Evolutionary conservation across 2,329 filamentous ascomycete species (phyloP), one percentile per base, ranked within the genome.

Genomic region (Ceratocystis colombiana): DNA sequence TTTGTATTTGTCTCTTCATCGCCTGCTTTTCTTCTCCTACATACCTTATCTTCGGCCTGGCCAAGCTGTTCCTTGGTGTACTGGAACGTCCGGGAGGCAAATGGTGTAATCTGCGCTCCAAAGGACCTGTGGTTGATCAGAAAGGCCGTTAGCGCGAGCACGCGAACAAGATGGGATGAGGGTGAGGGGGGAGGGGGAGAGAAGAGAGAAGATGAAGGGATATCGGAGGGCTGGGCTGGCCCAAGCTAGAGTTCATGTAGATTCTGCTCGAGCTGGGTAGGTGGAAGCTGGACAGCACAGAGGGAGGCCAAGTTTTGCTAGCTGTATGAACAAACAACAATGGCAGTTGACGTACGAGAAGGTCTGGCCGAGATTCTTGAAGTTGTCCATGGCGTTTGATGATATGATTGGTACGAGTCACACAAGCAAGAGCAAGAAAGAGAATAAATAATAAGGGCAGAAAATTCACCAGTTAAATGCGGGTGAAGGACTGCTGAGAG

Each of bases 21-120:
- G 37, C 37, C 37, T 15, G 37, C 37, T 15, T 41, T 41, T 41
- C 37, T 15, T 41, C 37, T 41, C 37, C 12, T 69, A 66, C 72
- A 66, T 70, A 91, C 89, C 87, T 94, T 96, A 77, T 97, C 94
- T 71, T 96, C 92, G 69, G 86, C 90, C 78, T 95, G 90, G 64
- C 94, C 94, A 69, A 97, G 84, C 79, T 96, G 92, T 79, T 99
- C 94, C 82, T 96, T 96, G 76, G 96, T 90, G 80, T 93, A 95
- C 80, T 99, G 94, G 77, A 96, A 90, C 67, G 91, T 96, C 74
- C 93, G 88, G 73, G 90, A 88, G 70, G 92, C 91, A 75, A 96
- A 96, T 45, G 94, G 94, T 70, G 90, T 91, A 77, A 97, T 89
- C 72, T 87, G 87, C 70, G 89, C 88, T 74, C 91, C 92, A 73